Base-by-base conservation (phyloP, 2,329 filamentous ascomycete species). In the Hymenotorrendiella dingleyae region DNA sequence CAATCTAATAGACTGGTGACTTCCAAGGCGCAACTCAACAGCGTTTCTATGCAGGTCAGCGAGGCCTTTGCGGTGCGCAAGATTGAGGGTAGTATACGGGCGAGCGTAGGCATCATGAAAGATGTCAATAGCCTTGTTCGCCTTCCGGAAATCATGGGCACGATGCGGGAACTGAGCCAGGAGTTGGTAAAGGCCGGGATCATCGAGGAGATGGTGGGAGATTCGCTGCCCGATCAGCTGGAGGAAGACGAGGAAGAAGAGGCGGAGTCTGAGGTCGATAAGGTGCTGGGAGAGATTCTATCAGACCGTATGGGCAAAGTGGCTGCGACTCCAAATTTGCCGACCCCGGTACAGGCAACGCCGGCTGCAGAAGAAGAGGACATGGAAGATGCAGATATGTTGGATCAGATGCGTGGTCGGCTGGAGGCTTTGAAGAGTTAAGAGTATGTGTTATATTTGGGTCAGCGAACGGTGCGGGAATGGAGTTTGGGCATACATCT, bases 31-130 rank as follows among this genome's bases (percentile, higher is more conserved):
- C 93, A 97, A 67, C 77, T 98, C 36, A 82, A 83, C 62, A 91
- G 84, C 54, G 91, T 98, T 32, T 84, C 91, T 66, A 94, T 97
- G 89, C 93, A 97, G 67, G 91, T 98, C 60, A 88, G 90, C 60
- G 91, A 97, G 69, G 90, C 93, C 1, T 97, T 97, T 65, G 86
- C 88, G 2, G 83, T 97, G 57, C 82, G 88, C 55, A 94, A 94
- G 73, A 97, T 98, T 51, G 90, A 97, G 67, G 91, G 90, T 34
- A 89, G 84, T 58, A 89, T 98, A 60, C 78, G 80, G 54, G 83
- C 85, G 30, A 87, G 82, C 55, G 90, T 91, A 7, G 85, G 86
- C 33, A 90, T 98, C 55, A 97, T 98, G 93, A 91, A 90, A 67
- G 89, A 97, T 63, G 88, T 98, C 46, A 97, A 97, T 64, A 77